Conservation (phyloP, 176 grass and related monocot genomes). For the Avena atlantica region DNA sequence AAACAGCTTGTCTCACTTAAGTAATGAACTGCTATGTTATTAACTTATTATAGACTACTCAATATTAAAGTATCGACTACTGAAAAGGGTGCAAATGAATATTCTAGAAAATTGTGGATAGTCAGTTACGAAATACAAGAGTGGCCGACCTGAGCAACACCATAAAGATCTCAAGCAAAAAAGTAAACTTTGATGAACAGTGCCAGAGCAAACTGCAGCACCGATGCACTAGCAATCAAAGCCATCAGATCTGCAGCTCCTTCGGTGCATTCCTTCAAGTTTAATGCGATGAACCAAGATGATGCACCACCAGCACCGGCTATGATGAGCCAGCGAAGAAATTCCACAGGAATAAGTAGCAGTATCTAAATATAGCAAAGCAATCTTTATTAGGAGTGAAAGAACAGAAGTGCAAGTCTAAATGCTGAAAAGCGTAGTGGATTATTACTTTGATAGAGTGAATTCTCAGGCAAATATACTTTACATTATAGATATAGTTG, state of each 20-base stretch:
- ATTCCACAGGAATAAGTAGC: conserved; percentile 81
- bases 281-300: conserved; percentile 84
- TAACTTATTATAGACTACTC: conserved; percentile 3
- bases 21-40: background rate
- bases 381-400: conserved; percentile 25
- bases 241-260: conserved; percentile 65
- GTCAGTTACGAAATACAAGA: background rate
- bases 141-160: conserved; percentile 47
- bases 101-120: background rate
- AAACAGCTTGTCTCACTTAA: background rate
- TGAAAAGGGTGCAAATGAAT: background rate
- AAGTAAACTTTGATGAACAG: conserved; percentile 98
- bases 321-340: conserved; percentile 90
- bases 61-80: background rate
- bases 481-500: conserved; percentile 19
- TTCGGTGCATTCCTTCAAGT: conserved; percentile 76
- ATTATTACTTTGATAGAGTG: conserved; percentile 17
- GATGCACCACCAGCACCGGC: conserved; percentile 67
- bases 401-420: background rate
- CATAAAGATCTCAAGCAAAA: conserved; percentile 65
- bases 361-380: conserved; percentile 61
- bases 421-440: background rate
- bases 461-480: background rate
- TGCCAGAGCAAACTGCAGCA: conserved; percentile 82
- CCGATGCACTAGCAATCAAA: conserved; percentile 65